A percentile compares a stretch with the other conserved stretches of the same genome.
Evolutionary conservation across 805 yeast species (phyloP).

Genomic region (Cyberlindnera mycetangii): DNA sequence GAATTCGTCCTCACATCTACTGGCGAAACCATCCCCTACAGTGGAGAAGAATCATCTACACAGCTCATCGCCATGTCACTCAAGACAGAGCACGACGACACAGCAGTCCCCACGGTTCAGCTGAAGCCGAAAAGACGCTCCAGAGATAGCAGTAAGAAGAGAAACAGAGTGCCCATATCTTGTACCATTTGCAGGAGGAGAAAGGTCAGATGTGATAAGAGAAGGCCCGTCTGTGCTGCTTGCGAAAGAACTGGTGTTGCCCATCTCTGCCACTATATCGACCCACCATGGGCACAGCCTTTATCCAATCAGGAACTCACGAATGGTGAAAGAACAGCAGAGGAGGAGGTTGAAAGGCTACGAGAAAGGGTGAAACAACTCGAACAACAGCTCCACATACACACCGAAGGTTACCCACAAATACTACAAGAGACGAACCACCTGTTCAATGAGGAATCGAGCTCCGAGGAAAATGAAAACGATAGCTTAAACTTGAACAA

Average conservation of each 20-base stretch:
- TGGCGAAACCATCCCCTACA: no score
- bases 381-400: conserved; percentile 27
- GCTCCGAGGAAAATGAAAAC: conserved; percentile 7
- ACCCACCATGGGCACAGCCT: conserved; percentile 59
- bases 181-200: conserved; percentile 47
- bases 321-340: conserved; percentile 43
- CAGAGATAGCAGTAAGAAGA: conserved; percentile 27
- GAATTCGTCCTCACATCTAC: no score
- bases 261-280: conserved; percentile 54
- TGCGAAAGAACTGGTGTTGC: conserved; percentile 57
- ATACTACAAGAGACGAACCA: neutral
- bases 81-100: neutral
- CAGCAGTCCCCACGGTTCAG: neutral
- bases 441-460: neutral
- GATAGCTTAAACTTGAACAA: conserved; percentile 36
- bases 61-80: neutral
- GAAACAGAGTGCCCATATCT: conserved; percentile 48
- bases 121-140: neutral
- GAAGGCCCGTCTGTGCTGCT: conserved; percentile 54
- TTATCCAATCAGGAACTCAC: conserved; percentile 43
- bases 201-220: conserved; percentile 48
- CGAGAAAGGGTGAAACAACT: conserved; percentile 51
- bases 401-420: neutral
- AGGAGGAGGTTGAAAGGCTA: conserved; percentile 49
- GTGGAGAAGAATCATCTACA: no score